Evolutionary conservation across 1,284 basidiomycete species (phyloP).

Genomic region (Grifola frondosa): DNA sequence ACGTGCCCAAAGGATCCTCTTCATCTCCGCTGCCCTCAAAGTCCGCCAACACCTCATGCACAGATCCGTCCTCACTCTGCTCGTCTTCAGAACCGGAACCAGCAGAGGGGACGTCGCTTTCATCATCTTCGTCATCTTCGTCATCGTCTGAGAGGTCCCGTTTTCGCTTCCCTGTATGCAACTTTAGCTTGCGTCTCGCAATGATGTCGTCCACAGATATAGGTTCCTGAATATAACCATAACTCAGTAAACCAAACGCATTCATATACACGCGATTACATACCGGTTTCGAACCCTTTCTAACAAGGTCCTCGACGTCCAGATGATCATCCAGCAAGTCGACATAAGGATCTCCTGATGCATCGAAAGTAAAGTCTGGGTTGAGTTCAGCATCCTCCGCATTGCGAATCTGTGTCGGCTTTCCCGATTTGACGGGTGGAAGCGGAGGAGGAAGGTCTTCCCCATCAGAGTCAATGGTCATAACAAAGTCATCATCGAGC

Average conservation of each 20-base stretch:
- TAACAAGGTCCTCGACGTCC: constrained; percentile 52
- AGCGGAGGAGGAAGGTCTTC: constrained; percentile 44
- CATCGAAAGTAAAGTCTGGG: constrained; percentile 82
- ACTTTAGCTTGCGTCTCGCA: constrained; percentile 56
- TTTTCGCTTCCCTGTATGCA: constrained; percentile 56
- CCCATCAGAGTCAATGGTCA: constrained; percentile 80
- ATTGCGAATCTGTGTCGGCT: constrained; percentile 23
- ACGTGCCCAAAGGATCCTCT: constrained; percentile 48
- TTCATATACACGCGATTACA: constrained; percentile 25
- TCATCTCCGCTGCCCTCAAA: constrained; percentile 41
- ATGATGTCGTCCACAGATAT: constrained; percentile 94
- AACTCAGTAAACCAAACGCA: constrained; percentile 8
- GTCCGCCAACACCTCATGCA: constrained; percentile 43
- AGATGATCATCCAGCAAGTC: constrained; percentile 46
- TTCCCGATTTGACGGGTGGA: constrained; percentile 21
- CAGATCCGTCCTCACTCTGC: constrained; percentile 27
- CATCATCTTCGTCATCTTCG: constrained; percentile 34
- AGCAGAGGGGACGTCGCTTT: constrained; percentile 37
- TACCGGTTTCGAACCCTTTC: constrained; percentile 66
- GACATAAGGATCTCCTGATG: constrained; percentile 67
- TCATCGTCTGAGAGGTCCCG: constrained; percentile 37
- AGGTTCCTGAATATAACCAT: constrained; percentile 49
- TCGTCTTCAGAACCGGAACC: constrained; percentile 39
- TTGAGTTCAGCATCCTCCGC: constrained; percentile 68
- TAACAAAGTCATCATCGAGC: constrained; percentile 59